Evolutionary conservation across 148 eudicot species (phyloP), one percentile per base, ranked within the genome.

Genomic region (Fagopyrum homotropicum): DNA sequence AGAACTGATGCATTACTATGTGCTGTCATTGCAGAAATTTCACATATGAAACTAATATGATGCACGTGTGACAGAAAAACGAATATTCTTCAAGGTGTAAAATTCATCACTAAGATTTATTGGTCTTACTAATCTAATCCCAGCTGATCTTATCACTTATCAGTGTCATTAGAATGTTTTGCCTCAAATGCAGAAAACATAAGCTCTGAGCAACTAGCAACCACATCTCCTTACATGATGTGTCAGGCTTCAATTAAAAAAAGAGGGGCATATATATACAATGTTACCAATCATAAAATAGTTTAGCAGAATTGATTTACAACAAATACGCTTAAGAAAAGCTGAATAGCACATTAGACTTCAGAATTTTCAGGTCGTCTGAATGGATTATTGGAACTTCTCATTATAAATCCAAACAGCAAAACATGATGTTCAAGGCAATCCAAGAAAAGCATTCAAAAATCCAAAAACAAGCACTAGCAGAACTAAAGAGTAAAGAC

Each of bases 381-480:
- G 68, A n/a, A n/a, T n/a, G n/a, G n/a, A n/a, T n/a, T n/a, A 61
- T 29, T 61, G 68, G 11, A 26, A 26, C 68, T 60, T 60, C 68
- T 30, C 43, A 26, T 26, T 60, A 22, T 61, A 61, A 26, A 29
- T 5, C 9, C 4, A 61, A 19, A 57, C 63, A 61, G 43, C 5
- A 61, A 26, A 29, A 61, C 2, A 15, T 43, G 26, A 61, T 4
- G 4, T 61, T 61, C 68, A 61, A 61, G 68, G 68, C 40, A 61
- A 4, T 60, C 43, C 22, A 26, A 60, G 29, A 40, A 60, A 52
- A 9, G 22, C 8, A 61, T 61, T 2, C 4, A 9, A 26, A 19
- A 61, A 26, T 10, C n/a, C n/a, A n/a, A n/a, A n/a, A n/a, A n/a
- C n/a, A n/a, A n/a, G n/a, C n/a, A n/a, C n/a, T n/a, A n/a, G n/a